These are phyloP conservation scores for Aspergillus cejpii DNA, from an alignment of 2,329 filamentous ascomycete genomes.

Conservation along the genomic window DNA sequence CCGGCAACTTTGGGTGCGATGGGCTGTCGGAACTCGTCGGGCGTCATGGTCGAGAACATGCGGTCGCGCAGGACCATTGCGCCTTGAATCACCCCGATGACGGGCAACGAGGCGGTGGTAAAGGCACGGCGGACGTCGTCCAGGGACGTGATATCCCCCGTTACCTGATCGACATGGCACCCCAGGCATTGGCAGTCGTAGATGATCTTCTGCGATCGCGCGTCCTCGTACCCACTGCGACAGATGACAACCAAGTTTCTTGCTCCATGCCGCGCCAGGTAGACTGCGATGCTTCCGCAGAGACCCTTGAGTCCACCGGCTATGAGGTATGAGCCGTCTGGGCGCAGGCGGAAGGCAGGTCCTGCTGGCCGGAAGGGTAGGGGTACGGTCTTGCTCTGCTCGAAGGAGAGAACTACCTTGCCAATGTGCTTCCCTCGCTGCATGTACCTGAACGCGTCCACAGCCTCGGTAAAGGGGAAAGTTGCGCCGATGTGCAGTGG, in stretches of 20 bases:
- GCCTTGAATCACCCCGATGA: slow-evolving; percentile 15
- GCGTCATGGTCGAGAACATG: slow-evolving; percentile 25
- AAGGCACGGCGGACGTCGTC: slow-evolving; percentile 9
- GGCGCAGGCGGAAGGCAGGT: neutral
- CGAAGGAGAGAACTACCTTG: slow-evolving; percentile 33
- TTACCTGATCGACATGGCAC: neutral
- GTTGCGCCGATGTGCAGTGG: neutral
- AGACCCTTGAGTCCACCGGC: slow-evolving; percentile 11
- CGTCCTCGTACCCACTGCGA: slow-evolving; percentile 8
- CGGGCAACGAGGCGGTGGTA: neutral
- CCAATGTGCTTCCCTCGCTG: slow-evolving; percentile 34
- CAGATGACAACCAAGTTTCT: slow-evolving; percentile 5
- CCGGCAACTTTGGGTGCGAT: slow-evolving; percentile 29
- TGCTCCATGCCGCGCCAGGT: slow-evolving; percentile 7
- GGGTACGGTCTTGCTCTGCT: slow-evolving; percentile 6
- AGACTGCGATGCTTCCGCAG: slow-evolving; percentile 8
- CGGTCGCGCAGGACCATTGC: slow-evolving; percentile 13
- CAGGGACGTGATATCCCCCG: slow-evolving; percentile 11
- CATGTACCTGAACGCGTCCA: slow-evolving; percentile 27
- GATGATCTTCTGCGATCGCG: slow-evolving; percentile 4
- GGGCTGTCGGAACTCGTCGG: slow-evolving; percentile 26
- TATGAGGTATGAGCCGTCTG: slow-evolving; percentile 6
- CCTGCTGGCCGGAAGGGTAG: neutral
- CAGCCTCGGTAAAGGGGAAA: slow-evolving; percentile 3
- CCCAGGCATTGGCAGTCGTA: slow-evolving; percentile 1